These are phyloP conservation scores for Kazachstania sp. DNA, from an alignment of 1,139 yeast species.

Conservation along the genomic window DNA sequence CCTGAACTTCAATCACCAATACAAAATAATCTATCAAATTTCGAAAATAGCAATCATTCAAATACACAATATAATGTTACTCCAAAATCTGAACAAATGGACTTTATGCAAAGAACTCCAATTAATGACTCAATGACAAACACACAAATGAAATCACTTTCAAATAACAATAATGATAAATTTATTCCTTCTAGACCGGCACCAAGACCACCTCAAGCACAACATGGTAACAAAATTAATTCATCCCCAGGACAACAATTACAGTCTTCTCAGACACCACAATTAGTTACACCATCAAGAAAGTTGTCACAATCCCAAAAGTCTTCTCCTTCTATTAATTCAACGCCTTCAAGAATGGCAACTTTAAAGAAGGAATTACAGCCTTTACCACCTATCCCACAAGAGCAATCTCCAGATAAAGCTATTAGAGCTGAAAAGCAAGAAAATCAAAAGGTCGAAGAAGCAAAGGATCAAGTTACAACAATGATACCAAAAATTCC, in stretches of 20 bases:
- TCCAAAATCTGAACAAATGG: conserved; percentile 1
- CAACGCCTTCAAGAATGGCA: conserved; percentile 3
- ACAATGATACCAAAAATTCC: conserved; percentile 4
- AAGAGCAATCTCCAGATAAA: neutral
- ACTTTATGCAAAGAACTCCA: neutral
- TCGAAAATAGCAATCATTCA: neutral
- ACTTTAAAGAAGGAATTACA: conserved; percentile 15
- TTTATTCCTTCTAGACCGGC: conserved; percentile 14
- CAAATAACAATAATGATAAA: conserved; percentile 5
- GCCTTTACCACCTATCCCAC: conserved; percentile 14
- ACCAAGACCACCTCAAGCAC: conserved; percentile 10
- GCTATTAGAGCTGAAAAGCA: no score
- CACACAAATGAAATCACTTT: neutral
- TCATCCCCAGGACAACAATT: neutral
- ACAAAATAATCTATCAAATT: neutral
- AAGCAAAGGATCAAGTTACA: neutral
- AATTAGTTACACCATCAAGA: neutral
- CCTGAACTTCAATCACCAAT: conserved; percentile 1
- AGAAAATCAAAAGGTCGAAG: neutral
- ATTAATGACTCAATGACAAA: neutral
- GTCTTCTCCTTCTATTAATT: neutral
- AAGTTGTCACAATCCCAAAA: neutral
- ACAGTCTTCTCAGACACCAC: neutral
- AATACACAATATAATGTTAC: neutral
- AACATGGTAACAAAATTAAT: neutral